These are phyloP conservation scores for Pythium chondricola DNA, from an alignment of 352 stramenopile genomes.

Conservation along the genomic window DNA sequence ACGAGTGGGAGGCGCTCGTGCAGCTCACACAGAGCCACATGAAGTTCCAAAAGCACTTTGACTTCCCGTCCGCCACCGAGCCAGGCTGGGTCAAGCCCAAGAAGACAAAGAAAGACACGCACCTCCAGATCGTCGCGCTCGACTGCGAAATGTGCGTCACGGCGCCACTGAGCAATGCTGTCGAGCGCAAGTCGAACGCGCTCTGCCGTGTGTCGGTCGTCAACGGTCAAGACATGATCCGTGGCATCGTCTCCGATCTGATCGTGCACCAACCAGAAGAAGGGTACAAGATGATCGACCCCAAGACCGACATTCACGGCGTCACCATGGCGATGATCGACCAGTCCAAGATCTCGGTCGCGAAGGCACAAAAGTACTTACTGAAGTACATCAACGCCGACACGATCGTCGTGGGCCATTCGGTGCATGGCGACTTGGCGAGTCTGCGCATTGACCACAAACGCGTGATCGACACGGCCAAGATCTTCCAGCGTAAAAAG, in stretches of 20 bases:
- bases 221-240: slow-evolving; percentile 71
- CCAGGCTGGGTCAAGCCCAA: slow-evolving; percentile 54
- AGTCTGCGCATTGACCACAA: slow-evolving; percentile 68
- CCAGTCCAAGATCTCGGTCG: slow-evolving; percentile 65
- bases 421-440: slow-evolving; percentile 67
- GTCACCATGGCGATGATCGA: slow-evolving; percentile 67
- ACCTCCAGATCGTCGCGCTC: slow-evolving; percentile 66
- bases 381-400: slow-evolving; percentile 80
- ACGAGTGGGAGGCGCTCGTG: slow-evolving; percentile 68
- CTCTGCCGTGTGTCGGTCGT: slow-evolving; percentile 79
- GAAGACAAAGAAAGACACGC: slow-evolving; percentile 50
- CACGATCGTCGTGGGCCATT: slow-evolving; percentile 83
- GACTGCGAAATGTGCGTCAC: slow-evolving; percentile 88
- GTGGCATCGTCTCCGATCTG: slow-evolving; percentile 65
- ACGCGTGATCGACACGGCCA: slow-evolving; percentile 77
- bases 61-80: slow-evolving; percentile 33
- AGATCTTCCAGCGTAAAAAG: slow-evolving; percentile 67
- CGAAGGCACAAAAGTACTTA: slow-evolving; percentile 73
- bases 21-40: slow-evolving; percentile 50
- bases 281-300: slow-evolving; percentile 49
- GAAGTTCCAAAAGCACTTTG: slow-evolving; percentile 53
- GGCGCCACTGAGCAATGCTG: slow-evolving; percentile 11
- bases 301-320: slow-evolving; percentile 84
- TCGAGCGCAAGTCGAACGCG: slow-evolving; percentile 40
- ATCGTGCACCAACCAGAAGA: slow-evolving; percentile 77